A percentile compares a stretch with the other conserved stretches of the same genome.
Evolutionary conservation across 2,329 filamentous ascomycete species (phyloP).

Genomic region (Aspergillus sp.): DNA sequence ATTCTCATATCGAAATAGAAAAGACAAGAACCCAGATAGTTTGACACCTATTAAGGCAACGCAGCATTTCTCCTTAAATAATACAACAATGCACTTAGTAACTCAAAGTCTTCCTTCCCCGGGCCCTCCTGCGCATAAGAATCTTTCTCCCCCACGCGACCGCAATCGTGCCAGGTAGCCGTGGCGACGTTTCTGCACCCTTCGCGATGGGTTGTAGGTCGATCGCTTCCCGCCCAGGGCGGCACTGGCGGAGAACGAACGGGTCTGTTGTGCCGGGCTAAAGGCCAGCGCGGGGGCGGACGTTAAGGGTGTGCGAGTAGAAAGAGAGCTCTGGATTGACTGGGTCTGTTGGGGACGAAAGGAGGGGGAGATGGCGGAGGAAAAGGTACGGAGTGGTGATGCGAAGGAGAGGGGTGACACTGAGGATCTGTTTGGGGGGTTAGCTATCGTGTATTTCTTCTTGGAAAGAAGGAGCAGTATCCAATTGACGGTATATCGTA

Average conservation of each 20-base stretch:
- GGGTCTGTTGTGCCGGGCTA: constrained; percentile 27
- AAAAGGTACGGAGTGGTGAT: constrained; percentile 9
- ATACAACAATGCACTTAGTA: constrained; percentile 33
- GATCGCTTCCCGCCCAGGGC: constrained; percentile 42
- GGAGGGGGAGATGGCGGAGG: constrained; percentile 6
- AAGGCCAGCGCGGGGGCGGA: constrained; percentile 7
- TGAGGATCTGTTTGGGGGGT: too few species aligned
- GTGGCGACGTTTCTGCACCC: constrained; percentile 58
- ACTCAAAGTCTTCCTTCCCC: constrained; percentile 49
- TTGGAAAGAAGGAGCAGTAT: neutral
- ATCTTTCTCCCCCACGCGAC: constrained; percentile 51
- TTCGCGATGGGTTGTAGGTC: constrained; percentile 56
- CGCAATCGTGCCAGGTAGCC: constrained; percentile 54
- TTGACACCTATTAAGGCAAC: too few species aligned
- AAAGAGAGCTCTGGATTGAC: too few species aligned
- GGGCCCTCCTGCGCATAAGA: constrained; percentile 50
- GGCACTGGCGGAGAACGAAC: constrained; percentile 41
- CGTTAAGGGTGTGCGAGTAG: constrained; percentile 1
- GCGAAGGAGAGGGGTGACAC: constrained; percentile 1
- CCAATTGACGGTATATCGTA: neutral
- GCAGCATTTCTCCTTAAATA: too few species aligned
- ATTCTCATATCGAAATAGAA: too few species aligned
- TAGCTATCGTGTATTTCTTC: too few species aligned
- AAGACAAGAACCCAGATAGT: too few species aligned
- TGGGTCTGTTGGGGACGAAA: too few species aligned